Evolutionary conservation across 371 early-diverging fungal species (phyloP).

Genomic region (Rhizopus stolonifer): DNA sequence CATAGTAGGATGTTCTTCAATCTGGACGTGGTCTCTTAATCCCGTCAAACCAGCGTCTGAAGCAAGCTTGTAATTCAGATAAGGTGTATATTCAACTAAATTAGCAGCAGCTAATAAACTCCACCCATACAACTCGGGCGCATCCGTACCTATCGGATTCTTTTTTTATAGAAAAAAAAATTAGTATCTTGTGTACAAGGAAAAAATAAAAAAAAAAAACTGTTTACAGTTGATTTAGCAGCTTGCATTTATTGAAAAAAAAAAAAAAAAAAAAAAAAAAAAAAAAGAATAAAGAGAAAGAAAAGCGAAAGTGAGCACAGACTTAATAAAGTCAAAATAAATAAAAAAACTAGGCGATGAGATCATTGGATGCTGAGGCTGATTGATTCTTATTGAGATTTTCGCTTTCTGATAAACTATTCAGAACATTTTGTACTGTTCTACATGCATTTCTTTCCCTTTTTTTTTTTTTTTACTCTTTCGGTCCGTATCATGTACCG

Average conservation of each 20-base stretch:
- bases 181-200: no score
- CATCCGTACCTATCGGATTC: neutral
- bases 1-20: constrained; percentile 29
- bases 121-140: constrained; percentile 38
- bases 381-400: no score
- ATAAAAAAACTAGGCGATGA: no score
- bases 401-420: no score
- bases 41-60: constrained; percentile 22
- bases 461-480: no score
- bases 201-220: neutral
- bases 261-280: neutral
- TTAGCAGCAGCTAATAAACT: constrained; percentile 26
- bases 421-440: no score
- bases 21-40: constrained; percentile 17
- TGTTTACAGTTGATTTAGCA: neutral
- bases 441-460: no score
- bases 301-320: no score
- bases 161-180: neutral
- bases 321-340: no score
- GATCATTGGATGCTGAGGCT: no score
- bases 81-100: constrained; percentile 26
- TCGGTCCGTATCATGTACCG: no score
- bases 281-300: neutral
- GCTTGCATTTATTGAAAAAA: neutral
- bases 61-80: constrained; percentile 31